phyloP scores from a whole-genome alignment of 177 flowering plant species.

The Vitis hybrid region DNA sequence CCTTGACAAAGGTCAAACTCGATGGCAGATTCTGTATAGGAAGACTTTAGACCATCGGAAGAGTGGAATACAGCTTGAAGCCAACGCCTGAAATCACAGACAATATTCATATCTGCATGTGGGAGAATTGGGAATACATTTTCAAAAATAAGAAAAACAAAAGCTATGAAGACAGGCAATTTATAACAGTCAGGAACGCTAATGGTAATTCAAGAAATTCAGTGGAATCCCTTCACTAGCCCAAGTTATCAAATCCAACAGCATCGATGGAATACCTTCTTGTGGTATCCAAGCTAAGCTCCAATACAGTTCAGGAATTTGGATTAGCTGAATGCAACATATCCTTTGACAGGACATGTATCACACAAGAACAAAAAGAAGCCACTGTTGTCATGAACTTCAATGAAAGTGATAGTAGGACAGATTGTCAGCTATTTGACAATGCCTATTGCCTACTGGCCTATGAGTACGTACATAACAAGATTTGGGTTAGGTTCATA shows the following conservation, averaged over 20 bases:
- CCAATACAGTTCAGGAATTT: neutral
- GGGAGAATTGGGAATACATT: neutral
- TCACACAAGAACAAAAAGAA: neutral
- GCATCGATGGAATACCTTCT: neutral
- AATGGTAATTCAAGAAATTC: neutral
- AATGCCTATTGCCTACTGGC: too few relatives aligned
- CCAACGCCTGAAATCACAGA: constrained; percentile 73
- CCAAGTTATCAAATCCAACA: constrained; percentile 1
- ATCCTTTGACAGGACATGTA: neutral
- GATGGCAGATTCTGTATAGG: constrained; percentile 16
- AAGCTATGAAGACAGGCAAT: neutral
- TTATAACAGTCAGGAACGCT: neutral
- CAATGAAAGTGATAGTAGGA: too few relatives aligned
- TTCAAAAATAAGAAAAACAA: neutral
- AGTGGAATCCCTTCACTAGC: neutral
- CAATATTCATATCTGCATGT: constrained; percentile 12
- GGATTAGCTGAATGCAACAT: neutral
- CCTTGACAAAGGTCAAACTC: constrained; percentile 19
- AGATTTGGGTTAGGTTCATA: too few relatives aligned
- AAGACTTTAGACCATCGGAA: constrained; percentile 17
- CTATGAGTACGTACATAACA: too few relatives aligned
- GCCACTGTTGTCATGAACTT: neutral
- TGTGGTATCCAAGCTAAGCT: neutral
- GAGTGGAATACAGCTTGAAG: constrained; percentile 75
- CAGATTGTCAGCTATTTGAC: too few relatives aligned